Evolutionary conservation across 352 stramenopile genomes (phyloP).

Genomic region (Globisporangium viniferum): DNA sequence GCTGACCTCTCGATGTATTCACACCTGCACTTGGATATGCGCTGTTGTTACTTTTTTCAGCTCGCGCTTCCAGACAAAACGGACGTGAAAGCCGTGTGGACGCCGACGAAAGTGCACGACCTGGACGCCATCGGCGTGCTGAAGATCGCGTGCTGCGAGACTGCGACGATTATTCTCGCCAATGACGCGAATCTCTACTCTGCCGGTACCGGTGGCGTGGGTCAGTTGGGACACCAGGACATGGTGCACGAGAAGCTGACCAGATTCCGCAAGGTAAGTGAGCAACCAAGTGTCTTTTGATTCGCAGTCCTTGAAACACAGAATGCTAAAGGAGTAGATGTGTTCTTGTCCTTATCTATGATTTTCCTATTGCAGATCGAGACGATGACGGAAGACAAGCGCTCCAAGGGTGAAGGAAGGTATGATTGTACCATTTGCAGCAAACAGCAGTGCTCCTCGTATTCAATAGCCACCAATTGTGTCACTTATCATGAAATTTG

Average conservation of each 20-base stretch:
- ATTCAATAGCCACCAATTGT: neutral
- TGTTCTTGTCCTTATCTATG: neutral
- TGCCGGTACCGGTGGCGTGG: constrained; percentile 49
- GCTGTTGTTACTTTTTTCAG: constrained; percentile 22
- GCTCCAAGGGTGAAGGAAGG: constrained; percentile 71
- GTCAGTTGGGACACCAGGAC: constrained; percentile 74
- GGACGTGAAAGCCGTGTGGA: constrained; percentile 53
- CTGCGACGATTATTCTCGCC: constrained; percentile 52
- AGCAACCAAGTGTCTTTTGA: neutral
- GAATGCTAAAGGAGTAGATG: neutral
- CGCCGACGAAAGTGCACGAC: constrained; percentile 53
- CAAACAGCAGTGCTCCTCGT: neutral
- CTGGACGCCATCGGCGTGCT: constrained; percentile 61
- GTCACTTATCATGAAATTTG: neutral
- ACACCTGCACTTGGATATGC: neutral
- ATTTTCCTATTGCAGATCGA: constrained; percentile 36
- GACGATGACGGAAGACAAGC: constrained; percentile 68
- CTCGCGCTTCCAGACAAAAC: constrained; percentile 38
- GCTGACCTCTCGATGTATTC: neutral
- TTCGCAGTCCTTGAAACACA: neutral
- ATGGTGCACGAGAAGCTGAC: constrained; percentile 77
- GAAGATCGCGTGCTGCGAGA: constrained; percentile 62
- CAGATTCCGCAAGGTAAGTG: constrained; percentile 65
- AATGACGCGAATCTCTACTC: constrained; percentile 80
- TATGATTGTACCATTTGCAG: constrained; percentile 15